phyloP scores from a whole-genome alignment of 2,329 filamentous ascomycete species.

The Allantophomopsis cytisporea region DNA sequence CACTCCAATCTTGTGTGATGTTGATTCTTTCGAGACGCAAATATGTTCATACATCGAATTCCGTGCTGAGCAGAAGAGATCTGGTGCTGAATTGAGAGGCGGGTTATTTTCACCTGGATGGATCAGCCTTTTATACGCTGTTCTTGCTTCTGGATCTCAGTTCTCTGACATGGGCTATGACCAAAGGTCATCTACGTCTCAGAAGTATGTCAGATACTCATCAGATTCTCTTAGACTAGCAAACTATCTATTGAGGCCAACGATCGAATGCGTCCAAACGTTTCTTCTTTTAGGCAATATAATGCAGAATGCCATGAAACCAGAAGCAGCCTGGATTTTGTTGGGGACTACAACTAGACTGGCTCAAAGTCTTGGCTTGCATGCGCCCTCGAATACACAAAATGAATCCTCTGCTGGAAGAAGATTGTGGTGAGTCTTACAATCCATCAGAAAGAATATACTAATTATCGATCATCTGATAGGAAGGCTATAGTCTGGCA shows the following conservation, averaged over 20 bases:
- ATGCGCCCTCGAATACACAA: constrained; percentile 13
- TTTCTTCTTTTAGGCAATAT: constrained; percentile 46
- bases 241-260: constrained; percentile 45
- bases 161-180: constrained; percentile 38
- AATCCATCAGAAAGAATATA: not conserved
- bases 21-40: constrained; percentile 44
- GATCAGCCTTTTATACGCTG: constrained; percentile 47
- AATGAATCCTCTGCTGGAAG: not conserved
- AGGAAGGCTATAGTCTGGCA: constrained; percentile 40
- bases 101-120: constrained; percentile 18
- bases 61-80: constrained; percentile 27
- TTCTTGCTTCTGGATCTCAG: constrained; percentile 47
- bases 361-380: constrained; percentile 46
- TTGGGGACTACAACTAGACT: constrained; percentile 48
- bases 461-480: not conserved
- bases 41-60: constrained; percentile 50
- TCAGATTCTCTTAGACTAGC: constrained; percentile 47
- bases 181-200: not conserved
- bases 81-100: too few relatives aligned
- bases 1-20: constrained; percentile 50
- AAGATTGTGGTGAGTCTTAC: constrained; percentile 4
- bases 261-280: constrained; percentile 48
- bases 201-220: constrained; percentile 35
- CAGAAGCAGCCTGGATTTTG: constrained; percentile 49
- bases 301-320: constrained; percentile 52